Evolutionary conservation across 495 filamentous ascomycete genomes (phyloP).

Genomic region (Neurospora sublineolata): DNA sequence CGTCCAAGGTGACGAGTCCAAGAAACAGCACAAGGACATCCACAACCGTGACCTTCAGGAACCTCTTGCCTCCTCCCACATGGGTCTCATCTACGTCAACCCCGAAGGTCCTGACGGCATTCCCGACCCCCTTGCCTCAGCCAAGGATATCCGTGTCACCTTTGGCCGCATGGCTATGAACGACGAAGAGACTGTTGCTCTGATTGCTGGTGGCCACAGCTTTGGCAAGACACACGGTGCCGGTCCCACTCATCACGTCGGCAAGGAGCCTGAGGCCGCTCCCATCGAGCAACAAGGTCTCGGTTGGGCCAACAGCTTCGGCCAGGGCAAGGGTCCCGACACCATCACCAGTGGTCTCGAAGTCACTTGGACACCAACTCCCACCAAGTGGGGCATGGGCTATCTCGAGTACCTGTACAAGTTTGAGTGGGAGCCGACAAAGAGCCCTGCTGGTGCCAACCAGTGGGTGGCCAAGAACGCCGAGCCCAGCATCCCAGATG

Average conservation of each 20-base stretch:
- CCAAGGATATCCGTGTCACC: slow-evolving; percentile 55
- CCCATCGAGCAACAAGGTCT: slow-evolving; percentile 51
- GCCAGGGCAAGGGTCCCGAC: slow-evolving; percentile 49
- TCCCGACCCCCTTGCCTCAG: slow-evolving; percentile 55
- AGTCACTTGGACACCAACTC: slow-evolving; percentile 62
- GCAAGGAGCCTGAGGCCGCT: slow-evolving; percentile 51
- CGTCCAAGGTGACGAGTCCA: slow-evolving; percentile 34
- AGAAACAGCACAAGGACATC: slow-evolving; percentile 38
- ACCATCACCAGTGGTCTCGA: slow-evolving; percentile 64
- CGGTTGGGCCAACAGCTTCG: slow-evolving; percentile 51
- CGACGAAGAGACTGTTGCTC: slow-evolving; percentile 62
- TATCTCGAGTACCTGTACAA: slow-evolving; percentile 64
- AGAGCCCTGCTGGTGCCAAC: slow-evolving; percentile 61
- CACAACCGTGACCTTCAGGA: slow-evolving; percentile 49
- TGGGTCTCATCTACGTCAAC: slow-evolving; percentile 71
- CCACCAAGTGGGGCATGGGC: slow-evolving; percentile 55
- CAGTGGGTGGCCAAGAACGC: slow-evolving; percentile 61
- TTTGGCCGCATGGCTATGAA: slow-evolving; percentile 71
- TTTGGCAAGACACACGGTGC: slow-evolving; percentile 72
- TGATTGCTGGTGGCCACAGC: slow-evolving; percentile 64
- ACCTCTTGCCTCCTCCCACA: slow-evolving; percentile 53
- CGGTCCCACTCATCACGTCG: slow-evolving; percentile 44
- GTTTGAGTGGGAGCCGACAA: slow-evolving; percentile 65
- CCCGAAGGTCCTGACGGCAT: slow-evolving; percentile 62
- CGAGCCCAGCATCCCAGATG: slow-evolving; percentile 54